Evolutionary conservation across 305 asterid genomes (phyloP).

Genomic region (Petunia hybrid): DNA sequence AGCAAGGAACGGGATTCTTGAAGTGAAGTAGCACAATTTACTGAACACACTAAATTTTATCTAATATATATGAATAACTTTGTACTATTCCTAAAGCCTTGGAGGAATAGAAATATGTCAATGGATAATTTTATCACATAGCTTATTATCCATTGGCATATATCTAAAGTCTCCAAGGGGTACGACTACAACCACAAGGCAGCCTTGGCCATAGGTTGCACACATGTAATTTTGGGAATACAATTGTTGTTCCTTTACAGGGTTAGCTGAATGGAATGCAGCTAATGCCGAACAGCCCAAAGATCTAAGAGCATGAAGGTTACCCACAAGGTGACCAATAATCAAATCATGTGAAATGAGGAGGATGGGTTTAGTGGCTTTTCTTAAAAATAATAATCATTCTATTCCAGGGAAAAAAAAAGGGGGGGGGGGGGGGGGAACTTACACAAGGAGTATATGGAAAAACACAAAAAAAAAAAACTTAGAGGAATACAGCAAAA

Average conservation of each 20-base stretch:
- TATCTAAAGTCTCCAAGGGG: too few species aligned
- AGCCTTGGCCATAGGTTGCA: too few species aligned
- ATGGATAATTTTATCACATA: too few species aligned
- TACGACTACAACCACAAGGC: too few species aligned
- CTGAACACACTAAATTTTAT: too few species aligned
- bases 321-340: slow-evolving; percentile 1
- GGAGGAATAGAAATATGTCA: too few species aligned
- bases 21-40: too few species aligned
- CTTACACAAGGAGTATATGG: neutral
- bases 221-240: neutral
- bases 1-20: too few species aligned
- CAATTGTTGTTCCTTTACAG: neutral
- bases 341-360: slow-evolving; percentile 3
- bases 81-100: too few species aligned
- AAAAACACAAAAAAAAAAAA: neutral
- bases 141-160: too few species aligned
- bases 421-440: neutral
- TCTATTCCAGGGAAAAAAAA: neutral
- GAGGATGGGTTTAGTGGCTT: neutral
- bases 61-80: too few species aligned
- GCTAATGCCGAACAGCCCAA: slow-evolving; percentile 1
- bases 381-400: neutral
- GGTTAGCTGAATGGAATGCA: neutral
- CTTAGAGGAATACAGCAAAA: neutral
- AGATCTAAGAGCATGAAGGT: slow-evolving; percentile 14